Evolutionary conservation across 2,329 filamentous ascomycete genomes (phyloP).

Genomic region (Epichloe glyceriae): DNA sequence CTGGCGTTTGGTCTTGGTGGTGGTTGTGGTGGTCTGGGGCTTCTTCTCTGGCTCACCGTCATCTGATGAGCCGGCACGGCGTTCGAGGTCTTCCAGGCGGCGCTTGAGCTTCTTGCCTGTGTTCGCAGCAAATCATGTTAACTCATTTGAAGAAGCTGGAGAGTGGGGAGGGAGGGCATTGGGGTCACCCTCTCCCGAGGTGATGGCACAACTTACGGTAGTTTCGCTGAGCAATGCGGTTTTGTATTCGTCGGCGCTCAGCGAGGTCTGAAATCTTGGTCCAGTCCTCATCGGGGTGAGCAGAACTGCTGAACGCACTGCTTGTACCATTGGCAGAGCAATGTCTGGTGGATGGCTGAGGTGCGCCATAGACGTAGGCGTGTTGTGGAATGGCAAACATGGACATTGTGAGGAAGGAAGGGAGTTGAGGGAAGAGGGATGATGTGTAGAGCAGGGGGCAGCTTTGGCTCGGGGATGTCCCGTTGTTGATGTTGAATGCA

Average conservation of each 20-base stretch:
- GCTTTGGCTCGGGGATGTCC: too few relatives aligned
- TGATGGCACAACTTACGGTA: constrained; percentile 49
- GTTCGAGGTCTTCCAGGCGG: constrained; percentile 73
- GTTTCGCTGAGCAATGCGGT: constrained; percentile 93
- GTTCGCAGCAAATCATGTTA: neutral
- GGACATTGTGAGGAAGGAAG: constrained; percentile 17
- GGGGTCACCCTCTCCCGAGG: too few relatives aligned
- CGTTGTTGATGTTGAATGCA: neutral
- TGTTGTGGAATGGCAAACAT: constrained; percentile 24
- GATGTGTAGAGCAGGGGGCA: too few relatives aligned
- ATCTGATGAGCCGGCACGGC: constrained; percentile 48
- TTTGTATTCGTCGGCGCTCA: constrained; percentile 87
- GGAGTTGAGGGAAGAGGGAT: too few relatives aligned
- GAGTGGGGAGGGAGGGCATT: neutral
- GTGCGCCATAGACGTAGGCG: constrained; percentile 19
- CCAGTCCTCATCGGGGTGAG: constrained; percentile 96
- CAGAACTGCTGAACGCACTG: constrained; percentile 88
- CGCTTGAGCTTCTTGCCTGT: constrained; percentile 87
- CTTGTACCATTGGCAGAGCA: constrained; percentile 66
- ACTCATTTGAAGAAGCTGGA: neutral
- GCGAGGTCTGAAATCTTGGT: constrained; percentile 97
- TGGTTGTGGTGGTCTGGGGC: constrained; percentile 15
- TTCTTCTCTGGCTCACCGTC: constrained; percentile 33
- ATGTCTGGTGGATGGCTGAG: constrained; percentile 41
- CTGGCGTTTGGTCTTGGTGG: constrained; percentile 29